These are phyloP conservation scores for Ogataea pini DNA, from an alignment of 805 yeast species.

Conservation along the genomic window DNA sequence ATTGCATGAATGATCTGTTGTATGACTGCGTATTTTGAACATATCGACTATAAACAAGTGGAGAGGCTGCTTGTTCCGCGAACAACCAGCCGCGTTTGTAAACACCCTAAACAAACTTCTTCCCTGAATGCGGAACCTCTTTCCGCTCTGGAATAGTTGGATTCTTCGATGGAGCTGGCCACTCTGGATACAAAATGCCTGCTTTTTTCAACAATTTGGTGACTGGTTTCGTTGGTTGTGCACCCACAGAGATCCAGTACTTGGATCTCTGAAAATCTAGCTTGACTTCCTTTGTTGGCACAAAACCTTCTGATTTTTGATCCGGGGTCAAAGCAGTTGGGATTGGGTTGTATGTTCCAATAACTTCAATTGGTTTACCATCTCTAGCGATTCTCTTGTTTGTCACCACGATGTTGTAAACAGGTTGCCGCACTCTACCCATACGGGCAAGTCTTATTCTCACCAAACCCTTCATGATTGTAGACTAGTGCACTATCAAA, in stretches of 20 bases:
- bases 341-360: slow-evolving; percentile 89
- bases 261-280: slow-evolving; percentile 87
- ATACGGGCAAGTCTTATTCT: slow-evolving; percentile 90
- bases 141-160: slow-evolving; percentile 23
- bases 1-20: not conserved
- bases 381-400: slow-evolving; percentile 77
- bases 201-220: slow-evolving; percentile 74
- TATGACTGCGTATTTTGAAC: slow-evolving; percentile 2
- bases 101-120: slow-evolving; percentile 25
- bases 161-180: slow-evolving; percentile 51
- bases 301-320: slow-evolving; percentile 54
- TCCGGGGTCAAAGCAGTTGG: slow-evolving; percentile 68
- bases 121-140: slow-evolving; percentile 25
- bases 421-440: slow-evolving; percentile 85
- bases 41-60: slow-evolving; percentile 4
- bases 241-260: slow-evolving; percentile 98
- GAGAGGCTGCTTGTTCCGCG: slow-evolving; percentile 1
- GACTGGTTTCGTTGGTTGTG: slow-evolving; percentile 87
- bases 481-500: too few species aligned
- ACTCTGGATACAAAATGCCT: slow-evolving; percentile 61
- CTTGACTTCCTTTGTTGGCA: slow-evolving; percentile 74
- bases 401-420: slow-evolving; percentile 90
- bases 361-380: slow-evolving; percentile 86
- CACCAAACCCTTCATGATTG: slow-evolving; percentile 74
- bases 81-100: not conserved